Conservation (phyloP, 768 basidiomycete genomes). For the Lactarius quietus region DNA sequence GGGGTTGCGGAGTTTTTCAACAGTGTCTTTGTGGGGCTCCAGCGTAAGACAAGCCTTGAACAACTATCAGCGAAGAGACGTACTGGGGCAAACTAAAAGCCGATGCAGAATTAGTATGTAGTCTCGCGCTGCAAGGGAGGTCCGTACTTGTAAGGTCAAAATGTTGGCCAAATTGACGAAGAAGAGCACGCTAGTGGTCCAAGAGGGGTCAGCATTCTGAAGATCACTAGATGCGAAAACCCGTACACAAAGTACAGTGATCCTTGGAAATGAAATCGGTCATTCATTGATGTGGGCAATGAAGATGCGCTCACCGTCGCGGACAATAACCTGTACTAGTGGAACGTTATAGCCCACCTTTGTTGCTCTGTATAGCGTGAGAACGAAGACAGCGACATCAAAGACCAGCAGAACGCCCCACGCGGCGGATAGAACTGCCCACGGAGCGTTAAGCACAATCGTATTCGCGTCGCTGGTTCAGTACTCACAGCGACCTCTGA, state of each 20-base stretch:
- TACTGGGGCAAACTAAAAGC: conserved; percentile 2
- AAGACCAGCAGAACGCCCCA: conserved; percentile 1
- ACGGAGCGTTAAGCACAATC: neutral
- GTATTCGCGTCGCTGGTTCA: neutral
- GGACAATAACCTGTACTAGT: neutral
- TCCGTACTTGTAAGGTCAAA: neutral
- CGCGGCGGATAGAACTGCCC: conserved; percentile 1
- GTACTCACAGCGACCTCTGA: conserved; percentile 6
- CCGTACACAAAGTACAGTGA: conserved; percentile 8
- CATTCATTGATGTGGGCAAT: neutral
- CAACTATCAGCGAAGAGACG: neutral
- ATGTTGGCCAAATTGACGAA: conserved; percentile 4
- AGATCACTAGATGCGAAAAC: neutral
- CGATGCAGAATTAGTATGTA: neutral
- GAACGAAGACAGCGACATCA: neutral
- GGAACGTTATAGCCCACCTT: neutral
- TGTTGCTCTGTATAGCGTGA: neutral
- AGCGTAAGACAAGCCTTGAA: neutral
- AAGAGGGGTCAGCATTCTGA: no score
- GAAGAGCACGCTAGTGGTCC: neutral
- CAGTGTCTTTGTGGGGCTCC: neutral
- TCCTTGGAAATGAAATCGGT: neutral
- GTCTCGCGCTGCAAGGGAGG: neutral
- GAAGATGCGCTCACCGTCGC: neutral
- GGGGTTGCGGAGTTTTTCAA: neutral